phyloP scores from a whole-genome alignment of 345 rosid genomes.

The Populus nigra region DNA sequence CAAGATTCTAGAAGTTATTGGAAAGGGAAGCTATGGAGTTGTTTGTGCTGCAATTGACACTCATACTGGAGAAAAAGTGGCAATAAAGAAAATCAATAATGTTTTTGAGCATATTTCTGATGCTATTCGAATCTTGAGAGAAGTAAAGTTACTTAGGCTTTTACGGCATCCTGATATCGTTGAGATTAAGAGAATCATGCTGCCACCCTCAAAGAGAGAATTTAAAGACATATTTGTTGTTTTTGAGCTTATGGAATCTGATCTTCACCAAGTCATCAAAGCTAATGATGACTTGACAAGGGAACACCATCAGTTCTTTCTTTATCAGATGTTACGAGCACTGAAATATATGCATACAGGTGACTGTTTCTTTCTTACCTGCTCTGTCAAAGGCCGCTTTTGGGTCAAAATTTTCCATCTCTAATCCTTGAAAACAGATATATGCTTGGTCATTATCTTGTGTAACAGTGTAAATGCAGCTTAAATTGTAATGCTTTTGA shows the following conservation, averaged over 20 bases:
- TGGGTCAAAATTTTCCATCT: not conserved
- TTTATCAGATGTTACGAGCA: constrained; percentile 97
- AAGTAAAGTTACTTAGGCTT: constrained; percentile 89
- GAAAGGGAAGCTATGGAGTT: constrained; percentile 98
- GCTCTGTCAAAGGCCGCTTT: not conserved
- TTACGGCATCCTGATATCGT: constrained; percentile 91
- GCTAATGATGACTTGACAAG: constrained; percentile 93
- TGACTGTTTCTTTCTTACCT: constrained; percentile 8
- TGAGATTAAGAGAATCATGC: constrained; percentile 89
- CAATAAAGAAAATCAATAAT: constrained; percentile 86
- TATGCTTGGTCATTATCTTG: not conserved
- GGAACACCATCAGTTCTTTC: constrained; percentile 98
- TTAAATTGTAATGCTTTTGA: constrained; percentile 1
- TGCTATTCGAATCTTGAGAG: constrained; percentile 82
- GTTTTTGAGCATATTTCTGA: constrained; percentile 89
- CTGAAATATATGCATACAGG: constrained; percentile 98
- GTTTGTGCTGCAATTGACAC: constrained; percentile 97
- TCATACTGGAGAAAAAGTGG: constrained; percentile 88
- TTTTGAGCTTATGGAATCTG: constrained; percentile 99
- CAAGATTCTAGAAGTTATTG: constrained; percentile 79
- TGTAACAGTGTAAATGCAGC: not conserved
- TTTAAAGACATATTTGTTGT: constrained; percentile 90
- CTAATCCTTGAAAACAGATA: not conserved
- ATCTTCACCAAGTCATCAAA: constrained; percentile 96
- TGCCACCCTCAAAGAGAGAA: constrained; percentile 91